Evolutionary conservation across 371 early-diverging fungal genomes (phyloP), one percentile per base, ranked within the genome.

Genomic region (Haplosporangium sp.): DNA sequence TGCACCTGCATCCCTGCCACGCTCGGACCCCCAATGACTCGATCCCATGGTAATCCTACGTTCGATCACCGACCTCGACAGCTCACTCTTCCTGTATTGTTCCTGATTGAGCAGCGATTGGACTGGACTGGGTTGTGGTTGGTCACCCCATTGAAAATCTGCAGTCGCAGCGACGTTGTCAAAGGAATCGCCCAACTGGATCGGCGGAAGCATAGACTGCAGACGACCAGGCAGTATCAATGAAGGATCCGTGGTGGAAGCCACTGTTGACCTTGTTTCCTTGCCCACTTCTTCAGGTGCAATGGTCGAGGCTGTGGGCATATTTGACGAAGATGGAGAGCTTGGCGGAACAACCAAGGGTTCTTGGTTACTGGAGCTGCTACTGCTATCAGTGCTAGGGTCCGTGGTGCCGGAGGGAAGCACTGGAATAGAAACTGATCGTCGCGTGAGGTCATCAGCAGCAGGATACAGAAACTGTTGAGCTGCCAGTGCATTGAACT

Each of bases 181-280:
- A 23, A 79, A 59, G 0, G 80, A 69, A 10, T 79, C 80, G 6
- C 73, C 80, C 2, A 79, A 69, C 18, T 64, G 69, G 21, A 79
- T 38, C 2, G 73, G 69, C 1, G 80, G 73, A 10, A 79, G 54
- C 12, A 73, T 37, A 55, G 73, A 76, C 37, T 67, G 71, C 4
- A 67, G 18, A 13, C 48, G 63, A 20, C 64, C 56, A n/a, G n/a
- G n/a, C n/a, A n/a, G n/a, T n/a, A n/a, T n/a, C n/a, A n/a, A n/a
- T n/a, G n/a, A n/a, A n/a, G n/a, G n/a, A n/a, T n/a, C n/a, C n/a
- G n/a, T n/a, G n/a, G n/a, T n/a, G n/a, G n/a, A n/a, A n/a, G n/a
- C n/a, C n/a, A n/a, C n/a, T n/a, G n/a, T n/a, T n/a, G n/a, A n/a
- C n/a, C n/a, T n/a, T n/a, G n/a, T n/a, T n/a, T n/a, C n/a, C n/a